Evolutionary conservation across 108 stramenopile species (phyloP).

Genomic region (Stephanodiscus triporus): DNA sequence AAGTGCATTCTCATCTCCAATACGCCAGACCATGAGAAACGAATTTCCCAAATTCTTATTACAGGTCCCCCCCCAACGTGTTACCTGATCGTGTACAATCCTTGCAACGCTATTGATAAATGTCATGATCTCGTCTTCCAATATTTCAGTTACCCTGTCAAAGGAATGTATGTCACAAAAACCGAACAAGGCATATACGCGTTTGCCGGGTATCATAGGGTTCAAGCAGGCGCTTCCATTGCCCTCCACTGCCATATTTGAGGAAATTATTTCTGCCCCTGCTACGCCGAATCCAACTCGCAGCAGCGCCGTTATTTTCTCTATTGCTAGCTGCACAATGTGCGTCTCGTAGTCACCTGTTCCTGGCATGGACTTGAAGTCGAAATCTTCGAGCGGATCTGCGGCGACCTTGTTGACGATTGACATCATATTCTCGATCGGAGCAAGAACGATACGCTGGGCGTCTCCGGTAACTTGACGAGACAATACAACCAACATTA

Average conservation of each 20-base stretch:
- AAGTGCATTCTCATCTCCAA: constrained; percentile 64
- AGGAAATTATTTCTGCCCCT: constrained; percentile 95
- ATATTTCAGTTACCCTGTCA: constrained; percentile 63
- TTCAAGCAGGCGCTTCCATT: constrained; percentile 80
- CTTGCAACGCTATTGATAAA: constrained; percentile 93
- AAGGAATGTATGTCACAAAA: constrained; percentile 93
- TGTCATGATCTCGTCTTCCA: constrained; percentile 94
- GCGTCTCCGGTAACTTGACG: constrained; percentile 68
- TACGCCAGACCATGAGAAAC: constrained; percentile 95
- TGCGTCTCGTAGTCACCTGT: constrained; percentile 55
- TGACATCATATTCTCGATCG: constrained; percentile 75
- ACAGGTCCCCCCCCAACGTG: constrained; percentile 89
- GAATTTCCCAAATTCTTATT: constrained; percentile 96
- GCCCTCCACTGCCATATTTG: constrained; percentile 84
- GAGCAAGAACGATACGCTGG: constrained; percentile 70
- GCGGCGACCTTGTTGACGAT: constrained; percentile 63
- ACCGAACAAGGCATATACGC: constrained; percentile 92
- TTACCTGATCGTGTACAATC: constrained; percentile 89
- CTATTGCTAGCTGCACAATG: constrained; percentile 47
- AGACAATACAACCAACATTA: constrained; percentile 58
- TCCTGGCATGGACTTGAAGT: constrained; percentile 47
- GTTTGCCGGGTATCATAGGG: constrained; percentile 93
- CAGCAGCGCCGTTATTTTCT: constrained; percentile 52
- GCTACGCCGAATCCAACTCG: constrained; percentile 70
- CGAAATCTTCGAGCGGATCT: constrained; percentile 58